Evolutionary conservation across 805 yeast species (phyloP), one percentile per base, ranked within the genome.

Genomic region (Candida montana): DNA sequence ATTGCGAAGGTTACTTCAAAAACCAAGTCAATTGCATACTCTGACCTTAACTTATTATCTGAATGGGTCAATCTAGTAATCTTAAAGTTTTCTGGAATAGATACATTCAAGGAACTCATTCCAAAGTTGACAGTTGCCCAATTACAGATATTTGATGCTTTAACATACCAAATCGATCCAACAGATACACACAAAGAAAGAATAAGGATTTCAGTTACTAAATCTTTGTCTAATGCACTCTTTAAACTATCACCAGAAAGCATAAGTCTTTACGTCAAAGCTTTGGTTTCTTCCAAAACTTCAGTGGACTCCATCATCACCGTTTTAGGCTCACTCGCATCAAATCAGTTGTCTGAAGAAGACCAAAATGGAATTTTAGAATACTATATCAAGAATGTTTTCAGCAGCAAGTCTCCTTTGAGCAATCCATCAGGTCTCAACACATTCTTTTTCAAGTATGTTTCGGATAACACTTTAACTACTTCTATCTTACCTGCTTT

Each of bases 41-140:
- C 75, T 2, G 86, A 79, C 57, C 64, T 79, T 45, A 56, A 79
- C 48, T 71, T 81, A 23, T 59, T 83, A 20, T 62, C 83, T 31
- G 67, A 69, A 15, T 83, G 90, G 89, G 60, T 68, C 35, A 67
- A 70, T 38, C 56, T 57, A 36, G 49, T 52, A 28, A 52, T 75
- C 57, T 33, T 64, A 4, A 50, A 47, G 20, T 46, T 57, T 33
- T 53, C 62, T 8, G 42, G 55, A 6, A 51, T 53, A 3, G 53
- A 47, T 2, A 29, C 50, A 17, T 62, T 67, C 33, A 51, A 57
- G 15, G 27, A 55, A 56, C 26, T 57, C 51, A 17, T 55, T 61
- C 53, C 59, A 19, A 30, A 55, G 59, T 27, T 57, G 53, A 16
- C 53, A 61, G 60, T 69, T 37, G 64, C 68, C n/a, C 66, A 66